Evolutionary conservation across 2,329 filamentous ascomycete species (phyloP), one percentile per base, ranked within the genome.

Genomic region (Fusarium foetens): DNA sequence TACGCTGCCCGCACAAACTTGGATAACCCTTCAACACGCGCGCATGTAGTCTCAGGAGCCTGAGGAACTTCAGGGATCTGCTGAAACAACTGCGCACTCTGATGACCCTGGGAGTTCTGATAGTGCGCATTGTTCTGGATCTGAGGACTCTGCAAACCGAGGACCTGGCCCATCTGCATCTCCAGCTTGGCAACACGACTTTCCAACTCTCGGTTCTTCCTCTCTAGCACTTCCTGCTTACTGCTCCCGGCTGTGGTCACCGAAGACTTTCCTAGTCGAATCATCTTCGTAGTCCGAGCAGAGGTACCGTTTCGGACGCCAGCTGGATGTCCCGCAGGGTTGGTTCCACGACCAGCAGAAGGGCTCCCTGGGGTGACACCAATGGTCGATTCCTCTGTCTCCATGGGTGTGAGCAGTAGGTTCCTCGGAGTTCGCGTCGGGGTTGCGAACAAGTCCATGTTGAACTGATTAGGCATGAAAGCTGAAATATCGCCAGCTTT

Each of bases 171-270:
- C 13, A 75, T 39, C 6, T 72, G 45, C 13, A 63, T 54, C 23
- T 76, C 74, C 6, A 76, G 42, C 19, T 36, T 51, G 21, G 55
- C 14, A 16, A 76, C 54, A 3, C 71, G 52, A 14, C 41, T 62
- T 6, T 76, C 72, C 4, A 75, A 33, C 16, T 69, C 53, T 4
- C 10, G 39, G 23, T 48, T 73, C 6, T 43, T 45, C 1, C 23
- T 46, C 27, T 71, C 63, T 1, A 76, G n/a, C 1, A 68, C 72
- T 8, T 58, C 31, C 0, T 68, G 36, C 27, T 49, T 49, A 8
- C 17, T 13, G 5, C 33, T 17, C 1, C 31, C 39, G 1, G n/a
- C 3, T 2, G 16, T 62, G 1, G 38, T 4, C 8, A 49, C 13
- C 0, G 46, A n/a, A 7, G 33, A 13, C 14, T 53, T 33, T 23